Base-by-base conservation (phyloP, 148 eudicot species). In the Gaultheria prostrata region DNA sequence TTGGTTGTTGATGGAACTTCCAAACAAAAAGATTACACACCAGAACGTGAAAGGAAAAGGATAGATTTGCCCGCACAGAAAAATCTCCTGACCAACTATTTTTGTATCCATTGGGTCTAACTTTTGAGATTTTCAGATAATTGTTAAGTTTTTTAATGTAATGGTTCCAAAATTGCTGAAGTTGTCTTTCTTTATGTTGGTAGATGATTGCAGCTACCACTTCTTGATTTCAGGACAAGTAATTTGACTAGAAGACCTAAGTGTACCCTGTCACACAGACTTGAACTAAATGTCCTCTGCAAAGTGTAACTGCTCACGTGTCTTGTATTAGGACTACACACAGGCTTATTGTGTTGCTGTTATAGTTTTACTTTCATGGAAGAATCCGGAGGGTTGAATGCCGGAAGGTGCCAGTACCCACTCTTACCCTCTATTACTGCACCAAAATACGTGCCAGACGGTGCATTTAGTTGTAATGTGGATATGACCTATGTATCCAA, bases 61-160 rank as follows among this genome's bases (percentile, higher is more conserved):
- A 85, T 95, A 69, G 99, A 92, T 69, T 93, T 97, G 92, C 99
- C 98, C 79, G 96, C 87, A 50, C 96, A 95, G 88, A 97, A 92
- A 86, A 97, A 97, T 90, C 87, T 94, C 57, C 78, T 97, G 89
- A 94, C 98, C 56, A 97, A 92, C 87, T 97, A 97, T 88, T 97
- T 97, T 85, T 97, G 99, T 97, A 97, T 97, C 99, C 99, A 85
- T 84, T 79, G 53, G 32, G n/a, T 4, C 59, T 78, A 24, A n/a
- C 24, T 32, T 76, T 71, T 26, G 35, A 79, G 43, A 50, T 50
- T 57, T 39, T 26, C 20, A 32, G 45, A 24, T 65, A 32, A 53
- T 43, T 1, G 6, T 32, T 54, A 17, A 46, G 43, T 50, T 82
- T 35, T 51, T 33, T 35, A 4, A 9, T 18, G 21, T 39, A 79